Percentiles rank a stretch among this genome's conserved stretches.
These are phyloP conservation scores for Drechslerella coelobrocha DNA, from an alignment of 2,329 filamentous ascomycete species.

Conservation along the genomic window DNA sequence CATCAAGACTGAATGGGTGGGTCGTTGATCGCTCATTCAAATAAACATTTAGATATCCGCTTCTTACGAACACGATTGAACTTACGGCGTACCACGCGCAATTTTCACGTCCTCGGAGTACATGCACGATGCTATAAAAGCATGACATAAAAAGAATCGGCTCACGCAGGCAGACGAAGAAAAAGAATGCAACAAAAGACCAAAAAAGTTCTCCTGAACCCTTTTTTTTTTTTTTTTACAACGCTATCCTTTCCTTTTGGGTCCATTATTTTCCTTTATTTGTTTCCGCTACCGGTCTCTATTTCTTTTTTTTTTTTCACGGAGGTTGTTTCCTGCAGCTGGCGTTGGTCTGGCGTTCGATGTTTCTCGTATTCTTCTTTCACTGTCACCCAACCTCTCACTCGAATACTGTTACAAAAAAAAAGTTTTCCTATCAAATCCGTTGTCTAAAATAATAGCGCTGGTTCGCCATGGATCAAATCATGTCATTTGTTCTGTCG, in stretches of 20 bases:
- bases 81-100: slow-evolving; percentile 24
- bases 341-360: slow-evolving; percentile 42
- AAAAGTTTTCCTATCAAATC: slow-evolving; percentile 41
- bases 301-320: not conserved
- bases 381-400: slow-evolving; percentile 1
- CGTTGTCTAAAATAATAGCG: slow-evolving; percentile 30
- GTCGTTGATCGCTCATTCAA: slow-evolving; percentile 23
- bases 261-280: slow-evolving; percentile 14
- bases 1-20: slow-evolving; percentile 46
- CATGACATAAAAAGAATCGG: slow-evolving; percentile 37
- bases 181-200: slow-evolving; percentile 10
- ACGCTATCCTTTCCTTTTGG: slow-evolving; percentile 13
- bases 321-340: not conserved
- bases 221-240: slow-evolving; percentile 12
- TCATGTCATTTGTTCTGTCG: slow-evolving; percentile 49
- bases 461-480: slow-evolving; percentile 51
- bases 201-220: slow-evolving; percentile 39
- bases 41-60: slow-evolving; percentile 9
- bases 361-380: slow-evolving; percentile 13
- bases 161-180: slow-evolving; percentile 19
- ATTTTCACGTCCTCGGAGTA: slow-evolving; percentile 25
- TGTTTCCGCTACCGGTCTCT: slow-evolving; percentile 1
- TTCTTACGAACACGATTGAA: slow-evolving; percentile 41
- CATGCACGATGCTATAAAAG: slow-evolving; percentile 31
- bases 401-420: slow-evolving; percentile 26